phyloP scores from a whole-genome alignment of 495 filamentous ascomycete genomes.

The Trichocladium uniseriatum region DNA sequence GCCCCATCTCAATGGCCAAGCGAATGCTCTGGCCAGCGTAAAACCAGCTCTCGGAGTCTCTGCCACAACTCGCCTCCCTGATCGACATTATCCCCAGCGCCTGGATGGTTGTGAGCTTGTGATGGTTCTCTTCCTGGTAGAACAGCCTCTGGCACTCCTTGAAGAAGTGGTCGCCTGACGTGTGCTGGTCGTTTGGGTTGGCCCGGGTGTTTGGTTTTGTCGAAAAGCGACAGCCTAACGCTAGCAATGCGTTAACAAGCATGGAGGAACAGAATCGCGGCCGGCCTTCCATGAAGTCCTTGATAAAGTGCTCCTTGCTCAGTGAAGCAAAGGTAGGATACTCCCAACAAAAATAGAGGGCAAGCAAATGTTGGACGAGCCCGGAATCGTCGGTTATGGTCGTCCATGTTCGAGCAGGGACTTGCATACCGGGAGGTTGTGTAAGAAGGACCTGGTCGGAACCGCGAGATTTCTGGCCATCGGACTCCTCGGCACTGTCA shows the following conservation, averaged over 20 bases:
- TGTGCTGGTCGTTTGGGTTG: conserved; percentile 50
- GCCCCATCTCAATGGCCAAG: conserved; percentile 56
- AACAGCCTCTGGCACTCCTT: conserved; percentile 53
- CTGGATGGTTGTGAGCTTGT: conserved; percentile 66
- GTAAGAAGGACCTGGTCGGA: conserved; percentile 33
- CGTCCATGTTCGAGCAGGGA: conserved; percentile 48
- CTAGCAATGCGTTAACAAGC: conserved; percentile 65
- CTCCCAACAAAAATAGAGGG: conserved; percentile 74
- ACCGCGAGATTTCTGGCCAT: conserved; percentile 20
- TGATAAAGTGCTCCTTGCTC: conserved; percentile 61
- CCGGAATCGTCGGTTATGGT: conserved; percentile 46
- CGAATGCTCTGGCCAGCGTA: conserved; percentile 58
- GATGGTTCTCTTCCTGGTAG: conserved; percentile 45
- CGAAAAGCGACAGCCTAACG: conserved; percentile 65
- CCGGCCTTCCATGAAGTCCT: conserved; percentile 49
- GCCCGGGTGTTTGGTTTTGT: conserved; percentile 52
- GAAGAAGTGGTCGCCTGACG: conserved; percentile 67
- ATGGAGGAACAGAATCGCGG: conserved; percentile 60
- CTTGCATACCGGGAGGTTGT: conserved; percentile 26
- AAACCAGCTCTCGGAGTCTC: conserved; percentile 57
- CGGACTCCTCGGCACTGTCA: conserved; percentile 15
- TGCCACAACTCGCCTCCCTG: conserved; percentile 52
- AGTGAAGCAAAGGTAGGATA: conserved; percentile 67
- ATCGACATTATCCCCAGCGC: conserved; percentile 68
- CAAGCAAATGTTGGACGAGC: conserved; percentile 54